Evolutionary conservation across 495 filamentous ascomycete species (phyloP).

Genomic region (Trichoderma gamsii): DNA sequence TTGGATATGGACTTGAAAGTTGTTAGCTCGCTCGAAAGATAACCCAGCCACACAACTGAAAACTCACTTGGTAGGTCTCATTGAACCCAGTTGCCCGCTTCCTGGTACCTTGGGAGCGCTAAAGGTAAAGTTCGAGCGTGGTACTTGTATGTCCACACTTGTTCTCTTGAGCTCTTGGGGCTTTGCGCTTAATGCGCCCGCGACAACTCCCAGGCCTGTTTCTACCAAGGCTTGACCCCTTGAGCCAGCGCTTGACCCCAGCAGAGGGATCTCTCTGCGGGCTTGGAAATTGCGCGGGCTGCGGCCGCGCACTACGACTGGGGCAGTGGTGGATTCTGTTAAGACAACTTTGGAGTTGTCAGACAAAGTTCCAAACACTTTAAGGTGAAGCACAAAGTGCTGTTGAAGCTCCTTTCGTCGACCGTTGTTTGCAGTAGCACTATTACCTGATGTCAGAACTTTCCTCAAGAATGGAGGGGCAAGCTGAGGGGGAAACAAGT

Average conservation of each 20-base stretch:
- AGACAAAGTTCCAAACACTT: constrained; percentile 63
- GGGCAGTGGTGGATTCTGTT: constrained; percentile 65
- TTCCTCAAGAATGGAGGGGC: not conserved
- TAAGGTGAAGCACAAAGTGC: constrained; percentile 71
- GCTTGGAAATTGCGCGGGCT: constrained; percentile 77
- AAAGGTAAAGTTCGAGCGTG: constrained; percentile 48
- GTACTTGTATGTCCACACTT: constrained; percentile 41
- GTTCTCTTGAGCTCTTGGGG: constrained; percentile 41
- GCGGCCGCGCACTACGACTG: constrained; percentile 71
- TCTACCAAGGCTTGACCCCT: constrained; percentile 48
- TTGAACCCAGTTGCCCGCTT: constrained; percentile 39
- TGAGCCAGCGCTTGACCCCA: constrained; percentile 65
- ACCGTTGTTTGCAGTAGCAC: constrained; percentile 62
- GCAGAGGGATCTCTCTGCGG: constrained; percentile 66
- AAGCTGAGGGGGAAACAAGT: not conserved
- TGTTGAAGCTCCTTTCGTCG: constrained; percentile 75
- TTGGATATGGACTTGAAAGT: not conserved
- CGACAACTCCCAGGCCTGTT: constrained; percentile 41
- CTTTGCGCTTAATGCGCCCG: constrained; percentile 44
- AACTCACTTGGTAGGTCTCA: constrained; percentile 45
- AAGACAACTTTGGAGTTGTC: constrained; percentile 63
- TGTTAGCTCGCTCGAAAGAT: not conserved
- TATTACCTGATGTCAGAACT: constrained; percentile 25
- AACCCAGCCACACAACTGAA: not conserved
- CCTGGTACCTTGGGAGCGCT: constrained; percentile 46